Evolutionary conservation across 495 filamentous ascomycete species (phyloP), one percentile per base, ranked within the genome.

Genomic region (Tuber microsphaerosporum): DNA sequence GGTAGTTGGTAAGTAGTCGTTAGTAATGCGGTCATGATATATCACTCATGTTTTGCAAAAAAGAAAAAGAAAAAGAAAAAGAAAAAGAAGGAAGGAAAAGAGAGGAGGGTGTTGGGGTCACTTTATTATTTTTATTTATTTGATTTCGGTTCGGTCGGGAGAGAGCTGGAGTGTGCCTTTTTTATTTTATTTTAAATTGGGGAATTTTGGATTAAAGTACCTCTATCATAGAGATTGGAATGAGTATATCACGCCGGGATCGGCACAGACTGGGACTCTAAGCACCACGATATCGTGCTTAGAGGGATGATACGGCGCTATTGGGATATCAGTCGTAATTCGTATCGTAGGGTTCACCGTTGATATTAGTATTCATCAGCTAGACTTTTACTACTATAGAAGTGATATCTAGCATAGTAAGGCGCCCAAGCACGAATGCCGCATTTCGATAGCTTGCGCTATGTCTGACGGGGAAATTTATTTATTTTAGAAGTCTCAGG

Each of bases 141-240:
- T 7, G 48, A 56, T 56, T 56, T 56, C 3, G 7, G 22, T 2
- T 56, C 22, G 22, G 10, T 56, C 10, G 8, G 22, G 48, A 56
- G 48, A 56, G 48, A 56, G 22, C n/a, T n/a, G 48, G 48, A n/a
- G 22, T 56, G 22, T 12, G 48, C 48, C 14, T 26, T 31, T 61
- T 61, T 61, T 61, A 31, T 31, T 16, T 12, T n/a, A 2, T 12
- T n/a, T n/a, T 56, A 56, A 56, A n/a, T 12, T 56, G 6, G 48
- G 48, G 48, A 1, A n/a, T 10, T 22, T 20, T 56, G 48, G 22
- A n/a, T 56, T n/a, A n/a, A 1, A n/a, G 48, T n/a, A 12, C 22
- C 22, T n/a, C 48, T 56, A n/a, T 56, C 48, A 56, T 56, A 56
- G 22, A n/a, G 48, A 56, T 56, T 56, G 48, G 48, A 56, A 56